Base-by-base conservation (phyloP, 306 rosid species). In the Geum urbanum region DNA sequence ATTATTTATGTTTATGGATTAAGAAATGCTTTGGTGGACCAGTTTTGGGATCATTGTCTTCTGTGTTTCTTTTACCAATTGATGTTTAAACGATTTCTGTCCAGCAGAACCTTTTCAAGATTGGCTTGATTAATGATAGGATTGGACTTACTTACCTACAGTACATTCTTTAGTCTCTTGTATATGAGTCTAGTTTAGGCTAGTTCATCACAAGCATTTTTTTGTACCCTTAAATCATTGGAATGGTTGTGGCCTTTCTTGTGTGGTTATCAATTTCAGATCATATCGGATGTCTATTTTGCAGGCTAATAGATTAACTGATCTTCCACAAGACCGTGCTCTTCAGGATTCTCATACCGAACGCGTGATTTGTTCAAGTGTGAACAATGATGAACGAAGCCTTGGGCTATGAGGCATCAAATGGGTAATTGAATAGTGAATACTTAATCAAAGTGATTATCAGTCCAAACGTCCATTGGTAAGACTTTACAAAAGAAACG, bases 371-470 rank as follows among this genome's bases (percentile, higher is more conserved):
- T 80, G 81, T 82, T 79, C 86, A 14, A 79, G 67, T 59, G 58
- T 63, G 56, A 72, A 67, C 52, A 85, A 82, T 45, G 96, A 83
- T 56, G 97, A 91, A 80, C 79, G 78, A 69, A 94, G 99, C 76
- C 96, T 94, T 51, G 99, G 97, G 70, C 77, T 94, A 70, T 70
- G 85, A 27, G 86, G 79, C 92, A 87, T 88, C 86, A 88, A 75
- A 27, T 94, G 97, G 99, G 99, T 91, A 88, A 67, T 70, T 65
- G 15, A 37, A 63, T 56, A 67, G 67, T 65, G 15, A 37, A 63
- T 56, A 64, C 69, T 53, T 64, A 44, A 19, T 67, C 10, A 0
- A 71, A 39, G 56, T 56, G 57, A 65, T 58, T 66, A 43, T 72
- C 37, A 72, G 40, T 65, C 71, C 47, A 13, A 55, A 8, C 41